Evolutionary conservation across 2,329 filamentous ascomycete genomes (phyloP).

Genomic region (Beauveria medogensis): DNA sequence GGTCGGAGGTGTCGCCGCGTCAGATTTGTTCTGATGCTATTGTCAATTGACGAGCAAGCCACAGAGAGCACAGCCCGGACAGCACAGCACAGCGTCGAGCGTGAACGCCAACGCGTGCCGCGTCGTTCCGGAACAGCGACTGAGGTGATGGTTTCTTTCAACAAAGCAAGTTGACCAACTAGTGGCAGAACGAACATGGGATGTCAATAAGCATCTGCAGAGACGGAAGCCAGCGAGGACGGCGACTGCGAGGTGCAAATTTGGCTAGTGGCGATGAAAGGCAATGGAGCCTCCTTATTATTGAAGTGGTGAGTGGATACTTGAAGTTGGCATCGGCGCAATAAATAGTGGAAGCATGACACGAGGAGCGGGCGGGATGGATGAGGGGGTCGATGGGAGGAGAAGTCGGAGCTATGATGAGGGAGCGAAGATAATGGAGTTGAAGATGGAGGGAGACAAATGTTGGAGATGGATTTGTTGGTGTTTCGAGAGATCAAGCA

Average conservation of each 20-base stretch:
- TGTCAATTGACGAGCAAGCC: background rate
- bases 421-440: background rate
- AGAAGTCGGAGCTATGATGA: background rate
- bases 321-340: background rate
- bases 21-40: background rate
- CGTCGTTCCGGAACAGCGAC: background rate
- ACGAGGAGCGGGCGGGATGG: background rate
- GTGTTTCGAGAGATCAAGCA: background rate
- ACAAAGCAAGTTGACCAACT: background rate
- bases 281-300: no score
- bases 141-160: no score
- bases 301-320: background rate
- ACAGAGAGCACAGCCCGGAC: background rate
- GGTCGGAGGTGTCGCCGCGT: background rate
- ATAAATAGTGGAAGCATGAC: background rate
- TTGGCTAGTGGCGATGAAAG: background rate
- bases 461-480: background rate
- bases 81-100: no score
- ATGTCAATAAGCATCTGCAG: slow-evolving; percentile 5
- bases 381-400: background rate
- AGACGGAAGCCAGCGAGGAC: background rate
- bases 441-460: background rate
- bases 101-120: background rate
- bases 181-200: background rate
- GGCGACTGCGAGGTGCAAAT: background rate